Base-by-base conservation (phyloP, 2,329 filamentous ascomycete genomes). In the Penicillium sp. region DNA sequence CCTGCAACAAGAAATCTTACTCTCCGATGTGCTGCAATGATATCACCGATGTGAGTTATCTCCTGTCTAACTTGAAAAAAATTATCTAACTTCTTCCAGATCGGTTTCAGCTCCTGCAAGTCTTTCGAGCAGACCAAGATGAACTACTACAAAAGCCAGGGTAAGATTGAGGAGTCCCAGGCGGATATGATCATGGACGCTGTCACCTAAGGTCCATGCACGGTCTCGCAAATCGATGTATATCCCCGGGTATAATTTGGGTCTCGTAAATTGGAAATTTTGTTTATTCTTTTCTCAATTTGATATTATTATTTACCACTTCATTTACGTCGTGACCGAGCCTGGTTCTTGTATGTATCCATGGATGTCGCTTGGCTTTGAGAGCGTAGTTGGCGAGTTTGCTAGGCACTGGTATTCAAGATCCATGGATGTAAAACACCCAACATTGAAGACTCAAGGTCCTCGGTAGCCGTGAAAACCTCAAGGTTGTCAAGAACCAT, bases 21-120 rank as follows among this genome's bases (percentile, higher is more conserved):
- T 42, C 46, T 5, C 59, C 68, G 2, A 68, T 71, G 68, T 71
- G 67, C 43, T 71, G 68, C 57, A 32, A 49, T 16, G 49, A 39
- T 10, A 18, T 42, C 0, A 14, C n/a, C 2, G 32, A 24, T 8
- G 63, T 65, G 58, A 27, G 55, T 57, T n/a, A 2, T 38, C 11
- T n/a, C 3, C 11, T 16, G 9, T 9, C 13, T 4, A 47, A 49
- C 10, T 14, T 14, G 24, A 3, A 22, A 7, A 7, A 18, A 14
- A 16, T 4, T 40, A 29, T 5, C 5, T 54, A 49, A 58, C 39
- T 27, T 32, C 2, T 22, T 43, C 4, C 11, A 58, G 60, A 31
- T 21, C 5, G 11, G 13, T 4, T 22, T 65, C 47, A 57, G 60
- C 32, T n/a, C 44, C 2, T 70, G 67, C 56, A 60, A 63, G 43